phyloP scores from a whole-genome alignment of 148 eudicot genomes.

The Tetragonia tetragonoides region DNA sequence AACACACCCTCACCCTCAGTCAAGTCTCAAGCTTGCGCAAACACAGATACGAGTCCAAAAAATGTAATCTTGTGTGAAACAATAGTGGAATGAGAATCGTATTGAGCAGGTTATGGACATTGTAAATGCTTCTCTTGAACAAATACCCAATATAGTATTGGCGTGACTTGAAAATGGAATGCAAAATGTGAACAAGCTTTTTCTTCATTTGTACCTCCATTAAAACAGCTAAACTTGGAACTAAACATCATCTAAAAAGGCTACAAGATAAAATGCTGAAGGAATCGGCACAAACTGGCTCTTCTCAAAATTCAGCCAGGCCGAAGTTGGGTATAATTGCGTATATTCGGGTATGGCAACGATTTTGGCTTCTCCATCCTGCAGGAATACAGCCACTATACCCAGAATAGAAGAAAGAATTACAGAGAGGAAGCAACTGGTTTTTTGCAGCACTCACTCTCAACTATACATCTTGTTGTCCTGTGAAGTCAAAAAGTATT shows the following conservation, averaged over 20 bases:
- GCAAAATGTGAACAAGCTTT: too few species aligned
- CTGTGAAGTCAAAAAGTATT: not conserved
- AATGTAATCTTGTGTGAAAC: too few species aligned
- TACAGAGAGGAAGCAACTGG: not conserved
- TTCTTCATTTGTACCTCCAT: too few species aligned
- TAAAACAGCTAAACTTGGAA: too few species aligned
- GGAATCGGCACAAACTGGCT: not conserved
- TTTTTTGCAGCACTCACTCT: not conserved
- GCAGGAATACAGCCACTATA: not conserved
- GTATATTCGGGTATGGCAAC: not conserved
- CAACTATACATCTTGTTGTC: slow-evolving; percentile 7
- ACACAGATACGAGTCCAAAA: too few species aligned
- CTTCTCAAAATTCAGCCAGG: slow-evolving; percentile 7
- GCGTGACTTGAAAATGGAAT: too few species aligned
- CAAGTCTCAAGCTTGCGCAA: too few species aligned
- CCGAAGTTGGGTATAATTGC: not conserved
- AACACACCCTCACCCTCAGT: too few species aligned
- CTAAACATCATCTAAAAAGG: not conserved
- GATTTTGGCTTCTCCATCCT: slow-evolving; percentile 3
- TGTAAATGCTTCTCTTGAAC: too few species aligned
- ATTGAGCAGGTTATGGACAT: too few species aligned
- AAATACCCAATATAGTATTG: too few species aligned
- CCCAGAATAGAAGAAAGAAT: not conserved
- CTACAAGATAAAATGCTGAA: not conserved
- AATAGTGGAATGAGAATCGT: too few species aligned